A percentile compares a stretch with the other conserved stretches of the same genome.
phyloP scores from a whole-genome alignment of 371 early-diverging fungal genomes.

The Haplosporangium sp. region DNA sequence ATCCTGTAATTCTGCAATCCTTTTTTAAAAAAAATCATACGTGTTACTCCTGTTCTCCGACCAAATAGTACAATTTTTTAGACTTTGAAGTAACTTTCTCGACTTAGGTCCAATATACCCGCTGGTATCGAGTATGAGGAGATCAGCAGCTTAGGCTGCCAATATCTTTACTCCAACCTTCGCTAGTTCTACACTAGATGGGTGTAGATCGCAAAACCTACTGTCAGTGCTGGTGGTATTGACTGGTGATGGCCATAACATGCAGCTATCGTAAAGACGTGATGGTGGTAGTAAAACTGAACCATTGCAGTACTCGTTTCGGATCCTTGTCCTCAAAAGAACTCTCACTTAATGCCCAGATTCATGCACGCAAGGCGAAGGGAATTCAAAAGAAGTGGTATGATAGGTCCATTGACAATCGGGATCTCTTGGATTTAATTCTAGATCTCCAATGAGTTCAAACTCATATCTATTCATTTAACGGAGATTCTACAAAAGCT shows the following conservation, averaged over 20 bases:
- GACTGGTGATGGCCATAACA: constrained; percentile 4
- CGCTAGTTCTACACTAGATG: neutral
- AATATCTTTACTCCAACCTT: constrained; percentile 27
- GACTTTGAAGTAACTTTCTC: no score
- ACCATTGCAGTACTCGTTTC: constrained; percentile 34
- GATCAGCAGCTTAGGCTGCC: constrained; percentile 28
- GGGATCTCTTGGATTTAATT: constrained; percentile 58
- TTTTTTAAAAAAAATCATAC: no score
- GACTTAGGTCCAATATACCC: no score
- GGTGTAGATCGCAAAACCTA: neutral
- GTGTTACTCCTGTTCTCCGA: no score
- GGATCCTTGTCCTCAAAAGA: constrained; percentile 48
- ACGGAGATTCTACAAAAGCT: constrained; percentile 56
- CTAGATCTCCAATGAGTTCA: constrained; percentile 59
- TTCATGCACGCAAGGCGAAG: neutral
- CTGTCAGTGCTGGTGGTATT: constrained; percentile 32
- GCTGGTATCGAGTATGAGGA: constrained; percentile 8
- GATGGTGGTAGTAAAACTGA: constrained; percentile 31
- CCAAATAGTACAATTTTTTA: no score
- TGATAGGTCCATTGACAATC: constrained; percentile 42
- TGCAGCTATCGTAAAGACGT: constrained; percentile 7
- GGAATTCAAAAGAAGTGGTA: constrained; percentile 9
- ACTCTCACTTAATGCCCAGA: constrained; percentile 11
- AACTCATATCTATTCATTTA: constrained; percentile 59
- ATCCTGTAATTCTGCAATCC: no score